A percentile compares a stretch with the other conserved stretches of the same genome.
Evolutionary conservation across 192 early-diverging fungal genomes (phyloP).

Genomic region (Piromyces finnis): DNA sequence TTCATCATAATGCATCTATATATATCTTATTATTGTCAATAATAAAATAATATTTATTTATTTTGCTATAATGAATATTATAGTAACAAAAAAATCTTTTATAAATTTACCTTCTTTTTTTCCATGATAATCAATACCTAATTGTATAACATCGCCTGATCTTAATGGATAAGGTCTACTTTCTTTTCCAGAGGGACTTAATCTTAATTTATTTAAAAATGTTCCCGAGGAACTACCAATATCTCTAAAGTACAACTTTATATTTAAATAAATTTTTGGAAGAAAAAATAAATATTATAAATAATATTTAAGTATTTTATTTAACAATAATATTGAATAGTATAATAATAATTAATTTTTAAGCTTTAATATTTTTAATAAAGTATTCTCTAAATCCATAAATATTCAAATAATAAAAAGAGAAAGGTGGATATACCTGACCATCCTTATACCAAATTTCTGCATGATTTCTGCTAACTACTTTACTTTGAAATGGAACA

Average conservation of each 20-base stretch:
- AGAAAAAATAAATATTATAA: too few species aligned
- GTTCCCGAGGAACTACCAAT: constrained; percentile 95
- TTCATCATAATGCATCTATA: constrained; percentile 22
- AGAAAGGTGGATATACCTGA: constrained; percentile 13
- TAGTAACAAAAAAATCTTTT: too few species aligned
- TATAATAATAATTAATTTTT: too few species aligned
- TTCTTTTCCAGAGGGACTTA: constrained; percentile 75
- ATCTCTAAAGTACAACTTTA: constrained; percentile 82
- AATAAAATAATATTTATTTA: too few species aligned
- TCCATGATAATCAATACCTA: constrained; percentile 93
- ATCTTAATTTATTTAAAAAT: constrained; percentile 86
- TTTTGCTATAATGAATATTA: too few species aligned
- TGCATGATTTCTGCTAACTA: constrained; percentile 80
- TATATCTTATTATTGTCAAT: too few species aligned
- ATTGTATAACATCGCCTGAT: constrained; percentile 83
- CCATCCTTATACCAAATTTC: constrained; percentile 77
- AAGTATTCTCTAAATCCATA: too few species aligned
- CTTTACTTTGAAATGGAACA: constrained; percentile 76
- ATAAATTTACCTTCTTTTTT: constrained; percentile 44
- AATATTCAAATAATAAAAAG: too few species aligned
- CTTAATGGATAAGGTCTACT: constrained; percentile 40
- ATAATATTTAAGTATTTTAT: too few species aligned
- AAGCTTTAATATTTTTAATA: too few species aligned
- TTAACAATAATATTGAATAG: too few species aligned
- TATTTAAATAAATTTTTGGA: too few species aligned